A percentile compares a stretch with the other conserved stretches of the same genome.
These are phyloP conservation scores for Fusarium tricinctum DNA, from an alignment of 2,329 filamentous ascomycete genomes.

Conservation along the genomic window DNA sequence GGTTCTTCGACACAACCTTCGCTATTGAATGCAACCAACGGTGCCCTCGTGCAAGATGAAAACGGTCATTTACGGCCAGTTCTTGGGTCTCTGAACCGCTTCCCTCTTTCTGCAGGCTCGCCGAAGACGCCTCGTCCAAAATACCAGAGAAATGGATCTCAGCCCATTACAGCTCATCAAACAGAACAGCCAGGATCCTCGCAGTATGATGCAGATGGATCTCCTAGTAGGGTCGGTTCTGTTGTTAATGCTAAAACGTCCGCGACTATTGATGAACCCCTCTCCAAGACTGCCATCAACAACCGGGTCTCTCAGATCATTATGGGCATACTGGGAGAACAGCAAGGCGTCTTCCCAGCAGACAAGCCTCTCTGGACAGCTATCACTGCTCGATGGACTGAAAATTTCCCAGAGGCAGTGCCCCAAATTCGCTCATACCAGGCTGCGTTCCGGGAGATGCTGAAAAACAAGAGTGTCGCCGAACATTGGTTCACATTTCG, in stretches of 20 bases:
- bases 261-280: constrained; percentile 26
- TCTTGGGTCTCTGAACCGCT: constrained; percentile 31
- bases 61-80: constrained; percentile 43
- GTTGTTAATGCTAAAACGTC: constrained; percentile 20
- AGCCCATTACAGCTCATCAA: constrained; percentile 1
- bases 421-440: constrained; percentile 59
- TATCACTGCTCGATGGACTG: constrained; percentile 61
- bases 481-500: constrained; percentile 63
- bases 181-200: background rate
- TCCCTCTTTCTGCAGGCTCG: constrained; percentile 18
- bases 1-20: constrained; percentile 27
- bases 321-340: constrained; percentile 49
- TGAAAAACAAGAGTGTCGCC: constrained; percentile 53
- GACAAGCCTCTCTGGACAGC: constrained; percentile 65
- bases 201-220: constrained; percentile 1
- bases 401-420: constrained; percentile 57
- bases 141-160: constrained; percentile 16
- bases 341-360: constrained; percentile 65
- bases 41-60: constrained; percentile 44
- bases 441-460: constrained; percentile 56
- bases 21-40: constrained; percentile 28
- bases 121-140: constrained; percentile 32
- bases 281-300: constrained; percentile 34
- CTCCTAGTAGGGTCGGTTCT: background rate
- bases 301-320: constrained; percentile 48